These are phyloP conservation scores for Kwoniella bestiolae DNA, from an alignment of 768 basidiomycete genomes.

Conservation along the genomic window DNA sequence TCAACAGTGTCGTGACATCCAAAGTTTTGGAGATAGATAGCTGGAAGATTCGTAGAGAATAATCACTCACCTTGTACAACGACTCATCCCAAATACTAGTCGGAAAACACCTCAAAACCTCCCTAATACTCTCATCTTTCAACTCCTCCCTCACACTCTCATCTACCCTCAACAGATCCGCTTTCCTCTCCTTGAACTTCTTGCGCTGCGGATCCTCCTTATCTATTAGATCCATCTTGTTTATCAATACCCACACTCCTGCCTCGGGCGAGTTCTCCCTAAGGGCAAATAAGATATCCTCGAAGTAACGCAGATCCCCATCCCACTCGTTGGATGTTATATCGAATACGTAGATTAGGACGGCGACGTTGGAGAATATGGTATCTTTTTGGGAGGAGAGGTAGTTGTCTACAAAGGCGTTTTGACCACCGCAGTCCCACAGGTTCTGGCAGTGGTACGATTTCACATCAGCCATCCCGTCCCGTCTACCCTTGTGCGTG, in stretches of 20 bases:
- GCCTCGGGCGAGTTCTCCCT: constrained; percentile 64
- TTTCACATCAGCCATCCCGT: too few species aligned
- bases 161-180: constrained; percentile 69
- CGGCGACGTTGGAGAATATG: constrained; percentile 94
- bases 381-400: constrained; percentile 87
- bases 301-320: constrained; percentile 87
- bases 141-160: constrained; percentile 63
- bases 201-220: constrained; percentile 61
- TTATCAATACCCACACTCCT: constrained; percentile 83
- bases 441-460: too few species aligned
- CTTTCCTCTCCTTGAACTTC: constrained; percentile 72
- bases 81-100: constrained; percentile 98
- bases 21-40: too few species aligned
- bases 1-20: too few species aligned
- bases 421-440: constrained; percentile 99
- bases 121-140: constrained; percentile 28
- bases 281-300: constrained; percentile 84
- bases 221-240: constrained; percentile 94
- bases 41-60: background rate
- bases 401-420: constrained; percentile 97
- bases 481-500: too few species aligned
- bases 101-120: constrained; percentile 74
- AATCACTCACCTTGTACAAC: constrained; percentile 75
- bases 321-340: constrained; percentile 81
- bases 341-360: constrained; percentile 98